These are phyloP conservation scores for Plectranthus barbatus DNA, from an alignment of 257 asterid species.

Conservation along the genomic window DNA sequence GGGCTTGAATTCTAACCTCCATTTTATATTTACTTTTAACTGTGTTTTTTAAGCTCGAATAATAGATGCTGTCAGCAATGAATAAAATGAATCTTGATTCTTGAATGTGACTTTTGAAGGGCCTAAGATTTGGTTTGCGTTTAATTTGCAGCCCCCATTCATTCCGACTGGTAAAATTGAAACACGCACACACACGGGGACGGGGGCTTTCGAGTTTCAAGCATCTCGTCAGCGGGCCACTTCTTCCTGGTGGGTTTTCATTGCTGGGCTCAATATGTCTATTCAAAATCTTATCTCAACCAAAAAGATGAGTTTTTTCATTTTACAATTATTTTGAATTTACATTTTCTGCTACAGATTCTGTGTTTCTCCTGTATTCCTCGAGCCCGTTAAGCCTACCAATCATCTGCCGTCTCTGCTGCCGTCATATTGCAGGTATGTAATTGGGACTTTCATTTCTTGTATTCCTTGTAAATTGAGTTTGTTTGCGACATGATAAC, in stretches of 20 bases:
- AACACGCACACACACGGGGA: background rate
- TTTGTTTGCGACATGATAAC: background rate
- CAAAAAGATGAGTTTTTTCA: background rate
- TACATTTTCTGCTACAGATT: conserved; percentile 7
- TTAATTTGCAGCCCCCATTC: background rate
- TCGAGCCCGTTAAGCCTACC: background rate
- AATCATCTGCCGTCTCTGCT: background rate
- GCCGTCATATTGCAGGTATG: conserved; percentile 7
- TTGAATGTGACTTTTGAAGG: background rate
- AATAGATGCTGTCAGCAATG: background rate
- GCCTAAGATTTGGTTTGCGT: background rate
- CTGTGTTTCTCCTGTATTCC: background rate
- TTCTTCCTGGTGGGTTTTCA: conserved; percentile 16
- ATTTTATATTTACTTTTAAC: too few relatives aligned
- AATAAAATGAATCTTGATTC: too few relatives aligned
- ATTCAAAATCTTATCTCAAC: background rate
- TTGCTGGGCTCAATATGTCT: conserved; percentile 4
- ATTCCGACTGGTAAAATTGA: conserved; percentile 13
- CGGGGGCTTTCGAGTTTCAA: too few relatives aligned
- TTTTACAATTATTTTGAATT: background rate
- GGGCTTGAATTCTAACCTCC: too few relatives aligned
- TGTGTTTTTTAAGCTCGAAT: too few relatives aligned
- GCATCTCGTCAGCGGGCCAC: background rate
- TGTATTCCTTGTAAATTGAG: background rate
- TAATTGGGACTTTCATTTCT: background rate